Base-by-base conservation (phyloP, 305 asterid species). In the Fraxinus angustifolia region DNA sequence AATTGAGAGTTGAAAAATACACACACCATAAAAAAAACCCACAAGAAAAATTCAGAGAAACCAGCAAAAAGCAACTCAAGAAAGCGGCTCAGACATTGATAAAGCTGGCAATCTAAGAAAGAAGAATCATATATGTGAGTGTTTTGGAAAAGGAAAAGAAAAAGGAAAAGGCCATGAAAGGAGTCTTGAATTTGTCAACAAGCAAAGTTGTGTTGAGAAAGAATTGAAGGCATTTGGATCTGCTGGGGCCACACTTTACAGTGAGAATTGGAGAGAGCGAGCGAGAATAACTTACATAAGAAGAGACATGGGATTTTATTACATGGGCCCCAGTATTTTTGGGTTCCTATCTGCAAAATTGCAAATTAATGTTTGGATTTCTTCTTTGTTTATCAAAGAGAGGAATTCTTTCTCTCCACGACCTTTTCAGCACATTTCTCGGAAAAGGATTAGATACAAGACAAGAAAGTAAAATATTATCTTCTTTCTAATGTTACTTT, bases 251-350 rank as follows among this genome's bases (percentile, higher is more conserved):
- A 87, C 90, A 73, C 82, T 88, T 81, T 73, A 84, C 87, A 82
- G 75, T 82, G 87, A 84, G 58, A 78, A 81, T 87, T 56, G 76
- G 81, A 17, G 77, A 30, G 82, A 42, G 48, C 4, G 56, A 45
- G 56, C 53, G 86, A 84, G 77, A 53, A 73, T 80, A 83, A 84
- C 93, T 92, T 87, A 84, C 85, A 82, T 82, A 84, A 75, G 91
- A 90, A 89, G 91, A 86, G 93, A 87, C 88, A 86, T 86, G 81
- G 92, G 92, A 91, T 89, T 38, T 38, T 38, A 87, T 88, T 86
- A 84, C 36, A 68, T 83, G 87, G 91, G 90, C n/a, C 90, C 87
- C 82, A 10, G 31, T 12, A 28, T 5, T 35, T 6, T 23, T 38
- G 42, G 76, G 42, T 79, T 60, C 70, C 31, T 60, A 60, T 60